Evolutionary conservation across 257 asterid species (phyloP).

Genomic region (Lycium barbarum): DNA sequence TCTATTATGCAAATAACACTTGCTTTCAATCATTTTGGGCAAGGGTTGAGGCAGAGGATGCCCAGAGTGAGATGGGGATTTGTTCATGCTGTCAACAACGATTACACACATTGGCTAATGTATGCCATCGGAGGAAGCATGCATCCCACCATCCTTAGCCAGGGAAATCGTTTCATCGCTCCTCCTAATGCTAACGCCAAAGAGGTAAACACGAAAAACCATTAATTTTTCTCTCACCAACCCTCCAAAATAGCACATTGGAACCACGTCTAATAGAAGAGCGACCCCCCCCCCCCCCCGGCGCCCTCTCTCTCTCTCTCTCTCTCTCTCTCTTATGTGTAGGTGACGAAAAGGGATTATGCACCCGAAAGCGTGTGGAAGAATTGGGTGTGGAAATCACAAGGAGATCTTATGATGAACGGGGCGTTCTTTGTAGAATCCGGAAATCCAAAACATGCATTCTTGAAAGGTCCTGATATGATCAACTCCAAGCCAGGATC

Average conservation of each 20-base stretch:
- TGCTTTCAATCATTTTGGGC: constrained; percentile 72
- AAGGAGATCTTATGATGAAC: constrained; percentile 67
- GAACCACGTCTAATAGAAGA: not conserved
- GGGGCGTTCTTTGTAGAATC: constrained; percentile 84
- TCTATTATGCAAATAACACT: constrained; percentile 64
- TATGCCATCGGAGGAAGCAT: constrained; percentile 82
- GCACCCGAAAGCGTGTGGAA: constrained; percentile 65
- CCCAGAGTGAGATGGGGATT: constrained; percentile 66
- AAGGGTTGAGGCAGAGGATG: constrained; percentile 62
- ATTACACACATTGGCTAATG: constrained; percentile 65
- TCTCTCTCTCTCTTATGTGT: not conserved
- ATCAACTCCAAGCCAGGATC: constrained; percentile 58
- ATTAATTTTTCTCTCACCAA: not conserved
- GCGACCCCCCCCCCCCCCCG: no score
- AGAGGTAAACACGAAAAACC: constrained; percentile 47
- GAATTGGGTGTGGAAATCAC: constrained; percentile 82
- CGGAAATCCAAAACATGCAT: constrained; percentile 61
- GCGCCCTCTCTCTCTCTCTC: no score
- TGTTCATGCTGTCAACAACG: constrained; percentile 61
- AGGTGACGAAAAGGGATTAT: constrained; percentile 81
- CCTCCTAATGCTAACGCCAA: constrained; percentile 57
- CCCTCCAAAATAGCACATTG: not conserved
- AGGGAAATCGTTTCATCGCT: constrained; percentile 64
- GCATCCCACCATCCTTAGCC: constrained; percentile 63
- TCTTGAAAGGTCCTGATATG: constrained; percentile 37